A percentile compares a stretch with the other conserved stretches of the same genome.
Conservation (phyloP, 2,329 filamentous ascomycete species). For the Ophiostoma triangulosporum region DNA sequence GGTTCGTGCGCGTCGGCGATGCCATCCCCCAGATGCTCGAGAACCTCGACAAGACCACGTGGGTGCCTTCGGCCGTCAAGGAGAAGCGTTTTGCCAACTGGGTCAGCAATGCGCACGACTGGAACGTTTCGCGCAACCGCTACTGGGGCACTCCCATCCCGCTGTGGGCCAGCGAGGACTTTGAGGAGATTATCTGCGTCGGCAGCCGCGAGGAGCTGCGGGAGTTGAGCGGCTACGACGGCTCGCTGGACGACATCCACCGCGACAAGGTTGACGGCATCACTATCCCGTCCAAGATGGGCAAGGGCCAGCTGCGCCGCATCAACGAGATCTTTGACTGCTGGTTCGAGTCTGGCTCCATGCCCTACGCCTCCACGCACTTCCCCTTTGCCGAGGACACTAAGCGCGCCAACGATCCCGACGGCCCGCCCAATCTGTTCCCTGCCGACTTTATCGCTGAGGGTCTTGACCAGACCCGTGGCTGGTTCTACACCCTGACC, state of each 20-base stretch:
- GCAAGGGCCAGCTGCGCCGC: slow-evolving; percentile 48
- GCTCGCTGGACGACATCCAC: slow-evolving; percentile 74
- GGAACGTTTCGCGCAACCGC: slow-evolving; percentile 87
- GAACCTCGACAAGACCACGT: slow-evolving; percentile 79
- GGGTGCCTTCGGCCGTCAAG: slow-evolving; percentile 84
- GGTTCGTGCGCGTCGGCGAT: slow-evolving; percentile 82
- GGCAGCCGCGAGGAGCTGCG: slow-evolving; percentile 77
- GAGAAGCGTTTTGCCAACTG: slow-evolving; percentile 83
- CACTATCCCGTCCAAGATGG: slow-evolving; percentile 78
- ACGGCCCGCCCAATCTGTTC: slow-evolving; percentile 19
- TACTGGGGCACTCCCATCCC: slow-evolving; percentile 65
- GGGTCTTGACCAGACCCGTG: slow-evolving; percentile 66
- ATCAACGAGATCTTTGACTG: slow-evolving; percentile 50
- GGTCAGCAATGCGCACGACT: slow-evolving; percentile 84
- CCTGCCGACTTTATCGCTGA: slow-evolving; percentile 40
- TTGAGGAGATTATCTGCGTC: slow-evolving; percentile 74
- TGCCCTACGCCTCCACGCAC: slow-evolving; percentile 44
- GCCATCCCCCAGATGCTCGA: slow-evolving; percentile 81
- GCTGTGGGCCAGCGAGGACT: slow-evolving; percentile 73
- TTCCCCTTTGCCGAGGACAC: slow-evolving; percentile 62
- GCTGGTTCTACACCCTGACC: slow-evolving; percentile 91
- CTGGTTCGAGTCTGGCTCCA: slow-evolving; percentile 38
- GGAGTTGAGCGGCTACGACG: slow-evolving; percentile 72
- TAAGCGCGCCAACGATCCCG: slow-evolving; percentile 63
- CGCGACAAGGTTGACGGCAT: slow-evolving; percentile 88